Evolutionary conservation across 2,329 filamentous ascomycete species (phyloP).

Genomic region (Penicillium sp.): DNA sequence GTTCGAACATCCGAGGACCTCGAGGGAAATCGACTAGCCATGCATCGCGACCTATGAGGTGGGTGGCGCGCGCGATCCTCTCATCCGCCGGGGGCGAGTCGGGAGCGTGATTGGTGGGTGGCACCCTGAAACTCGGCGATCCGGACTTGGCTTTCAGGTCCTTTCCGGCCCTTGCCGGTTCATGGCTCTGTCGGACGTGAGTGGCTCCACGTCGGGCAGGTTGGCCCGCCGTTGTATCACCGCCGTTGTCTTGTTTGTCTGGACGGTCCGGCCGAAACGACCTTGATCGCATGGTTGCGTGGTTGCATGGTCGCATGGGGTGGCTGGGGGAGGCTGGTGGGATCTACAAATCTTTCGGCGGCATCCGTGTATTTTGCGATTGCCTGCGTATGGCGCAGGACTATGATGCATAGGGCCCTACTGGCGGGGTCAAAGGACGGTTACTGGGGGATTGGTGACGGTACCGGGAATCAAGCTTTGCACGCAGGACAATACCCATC

Average conservation of each 20-base stretch:
- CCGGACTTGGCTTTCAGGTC: conserved; percentile 22
- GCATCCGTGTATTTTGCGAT: background rate
- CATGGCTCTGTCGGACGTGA: conserved; percentile 8
- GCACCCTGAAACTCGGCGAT: conserved; percentile 30
- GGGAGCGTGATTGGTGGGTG: conserved; percentile 22
- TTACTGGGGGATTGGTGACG: background rate
- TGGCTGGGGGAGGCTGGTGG: background rate
- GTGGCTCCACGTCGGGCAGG: background rate
- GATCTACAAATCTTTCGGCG: conserved; percentile 4
- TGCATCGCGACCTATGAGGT: conserved; percentile 25
- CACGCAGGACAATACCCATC: background rate
- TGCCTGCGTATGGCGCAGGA: background rate
- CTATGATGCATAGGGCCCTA: conserved; percentile 8
- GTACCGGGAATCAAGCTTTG: conserved; percentile 11
- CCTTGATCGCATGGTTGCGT: background rate
- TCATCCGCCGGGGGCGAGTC: conserved; percentile 14
- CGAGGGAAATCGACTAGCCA: conserved; percentile 8
- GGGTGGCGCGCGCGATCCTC: conserved; percentile 28
- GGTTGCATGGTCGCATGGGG: background rate
- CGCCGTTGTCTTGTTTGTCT: conserved; percentile 11
- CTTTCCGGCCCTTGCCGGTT: conserved; percentile 25
- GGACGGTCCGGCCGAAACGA: conserved; percentile 11
- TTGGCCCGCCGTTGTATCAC: conserved; percentile 4
- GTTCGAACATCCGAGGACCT: conserved; percentile 17
- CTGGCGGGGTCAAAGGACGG: conserved; percentile 6